Evolutionary conservation across 768 basidiomycete genomes (phyloP), one percentile per base, ranked within the genome.

Genomic region (Pleurotus pulmonarius): DNA sequence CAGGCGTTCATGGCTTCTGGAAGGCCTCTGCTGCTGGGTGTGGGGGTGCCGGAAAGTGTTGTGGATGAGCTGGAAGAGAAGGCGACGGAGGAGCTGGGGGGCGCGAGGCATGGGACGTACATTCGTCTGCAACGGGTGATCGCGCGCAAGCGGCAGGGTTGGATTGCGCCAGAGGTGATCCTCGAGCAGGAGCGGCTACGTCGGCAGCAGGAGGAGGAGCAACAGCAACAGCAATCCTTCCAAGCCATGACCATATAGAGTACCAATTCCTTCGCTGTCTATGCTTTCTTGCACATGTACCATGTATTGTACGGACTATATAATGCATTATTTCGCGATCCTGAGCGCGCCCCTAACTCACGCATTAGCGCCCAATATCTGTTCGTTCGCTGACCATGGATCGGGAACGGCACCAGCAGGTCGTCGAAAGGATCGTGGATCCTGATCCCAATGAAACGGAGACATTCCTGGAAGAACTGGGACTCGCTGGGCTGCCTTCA

Each of bases 1-100:
- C 59, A 91, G 87, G 74, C 79, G 12, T 90, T 92, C 64, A 63
- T 92, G 40, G 77, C 75, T 60, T 83, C 85, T 0, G 84, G 81
- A 15, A 75, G 87, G n/a, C 85, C 87, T 18, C 71, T 91, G 41
- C 76, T 92, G 2, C 76, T 91, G 4, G 80, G 83, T 11, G 79
- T 73, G 61, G 90, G 87, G 3, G 62, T 90, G 25, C 67, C 83
- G 2, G 77, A 79, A 63, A 67, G 71, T 6, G 64, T 83, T 13
- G 75, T 90, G 18, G 71, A 83, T 56, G 71, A 78, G 29, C 67
- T 91, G 15, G 77, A 88, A 66, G 54, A 56, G 4, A 78, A 81
- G 20, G 79, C 83, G 11, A 66, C 65, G n/a, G 44, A 63, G 34
- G 90, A 91, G 62, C 64, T 89, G 40, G 66, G 70, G 12, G 77